Evolutionary conservation across 495 filamentous ascomycete genomes (phyloP).

Genomic region (Daldinia grandis): DNA sequence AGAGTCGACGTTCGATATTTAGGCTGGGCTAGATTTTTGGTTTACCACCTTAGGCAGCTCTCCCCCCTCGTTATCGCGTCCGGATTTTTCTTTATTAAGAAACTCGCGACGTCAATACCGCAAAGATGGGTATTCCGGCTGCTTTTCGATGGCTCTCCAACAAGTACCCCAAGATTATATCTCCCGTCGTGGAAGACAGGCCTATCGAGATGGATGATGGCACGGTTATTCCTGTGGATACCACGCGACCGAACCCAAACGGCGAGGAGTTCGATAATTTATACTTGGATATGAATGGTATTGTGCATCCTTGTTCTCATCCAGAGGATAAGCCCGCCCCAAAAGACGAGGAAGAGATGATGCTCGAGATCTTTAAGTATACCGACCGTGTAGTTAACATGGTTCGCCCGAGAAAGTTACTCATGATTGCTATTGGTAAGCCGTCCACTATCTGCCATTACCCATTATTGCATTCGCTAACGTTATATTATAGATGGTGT

Average conservation of each 20-base stretch:
- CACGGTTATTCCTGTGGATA: slow-evolving; percentile 81
- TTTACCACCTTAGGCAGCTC: background rate
- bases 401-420: slow-evolving; percentile 91
- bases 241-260: slow-evolving; percentile 88
- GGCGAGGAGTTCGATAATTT: slow-evolving; percentile 98
- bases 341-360: slow-evolving; percentile 97
- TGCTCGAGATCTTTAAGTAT: slow-evolving; percentile 96
- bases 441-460: slow-evolving; percentile 21
- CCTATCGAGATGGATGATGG: slow-evolving; percentile 80
- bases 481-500: slow-evolving; percentile 74
- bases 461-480: slow-evolving; percentile 46
- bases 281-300: slow-evolving; percentile 99
- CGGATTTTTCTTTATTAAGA: slow-evolving; percentile 2
- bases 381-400: slow-evolving; percentile 98
- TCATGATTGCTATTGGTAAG: slow-evolving; percentile 98
- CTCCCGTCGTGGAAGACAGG: slow-evolving; percentile 84
- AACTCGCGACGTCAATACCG: slow-evolving; percentile 15
- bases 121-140: slow-evolving; percentile 91
- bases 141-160: slow-evolving; percentile 92
- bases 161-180: slow-evolving; percentile 97
- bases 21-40: slow-evolving; percentile 14
- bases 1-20: slow-evolving; percentile 18
- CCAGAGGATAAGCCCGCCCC: slow-evolving; percentile 92
- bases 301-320: slow-evolving; percentile 98
- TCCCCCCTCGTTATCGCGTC: slow-evolving; percentile 5